Conservation (phyloP, 805 yeast genomes). For the Saccharomycopsis guyanensis region DNA sequence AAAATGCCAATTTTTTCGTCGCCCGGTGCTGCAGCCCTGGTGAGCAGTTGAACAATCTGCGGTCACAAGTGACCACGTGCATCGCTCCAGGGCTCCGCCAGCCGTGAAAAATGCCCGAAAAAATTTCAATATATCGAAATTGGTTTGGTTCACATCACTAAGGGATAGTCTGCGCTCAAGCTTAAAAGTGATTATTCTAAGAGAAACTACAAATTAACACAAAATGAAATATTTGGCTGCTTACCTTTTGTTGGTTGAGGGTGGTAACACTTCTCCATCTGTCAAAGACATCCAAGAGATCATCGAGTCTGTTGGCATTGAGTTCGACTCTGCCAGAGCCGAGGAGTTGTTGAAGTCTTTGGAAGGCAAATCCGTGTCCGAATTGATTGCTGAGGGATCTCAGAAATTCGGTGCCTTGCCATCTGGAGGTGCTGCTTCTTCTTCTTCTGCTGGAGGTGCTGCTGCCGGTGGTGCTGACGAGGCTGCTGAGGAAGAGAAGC, state of each 20-base stretch:
- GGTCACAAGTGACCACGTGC: not conserved
- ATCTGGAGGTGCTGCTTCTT: slow-evolving; percentile 94
- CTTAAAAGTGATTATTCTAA: slow-evolving; percentile 71
- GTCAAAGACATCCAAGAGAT: slow-evolving; percentile 85
- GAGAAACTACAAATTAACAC: slow-evolving; percentile 23
- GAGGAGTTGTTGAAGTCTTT: slow-evolving; percentile 72
- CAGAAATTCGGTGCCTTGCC: slow-evolving; percentile 96
- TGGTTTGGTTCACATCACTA: slow-evolving; percentile 26
- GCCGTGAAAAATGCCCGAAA: not conserved
- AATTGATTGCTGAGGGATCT: slow-evolving; percentile 91
- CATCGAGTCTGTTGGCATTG: slow-evolving; percentile 92
- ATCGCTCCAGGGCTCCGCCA: not conserved
- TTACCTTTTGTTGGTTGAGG: slow-evolving; percentile 94
- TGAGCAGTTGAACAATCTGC: too few species aligned
- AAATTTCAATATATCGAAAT: not conserved
- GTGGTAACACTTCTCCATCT: slow-evolving; percentile 92
- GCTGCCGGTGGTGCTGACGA: slow-evolving; percentile 68
- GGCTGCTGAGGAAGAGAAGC: slow-evolving; percentile 58
- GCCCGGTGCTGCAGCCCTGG: too few species aligned
- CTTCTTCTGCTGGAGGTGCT: slow-evolving; percentile 61
- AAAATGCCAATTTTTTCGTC: too few species aligned
- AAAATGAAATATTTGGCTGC: slow-evolving; percentile 97
- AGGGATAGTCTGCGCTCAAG: slow-evolving; percentile 73
- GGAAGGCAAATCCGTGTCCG: slow-evolving; percentile 88
- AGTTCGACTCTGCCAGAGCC: slow-evolving; percentile 85